Evolutionary conservation across 2,329 filamentous ascomycete genomes (phyloP), one percentile per base, ranked within the genome.

Genomic region (Amauroascus verrucosus): DNA sequence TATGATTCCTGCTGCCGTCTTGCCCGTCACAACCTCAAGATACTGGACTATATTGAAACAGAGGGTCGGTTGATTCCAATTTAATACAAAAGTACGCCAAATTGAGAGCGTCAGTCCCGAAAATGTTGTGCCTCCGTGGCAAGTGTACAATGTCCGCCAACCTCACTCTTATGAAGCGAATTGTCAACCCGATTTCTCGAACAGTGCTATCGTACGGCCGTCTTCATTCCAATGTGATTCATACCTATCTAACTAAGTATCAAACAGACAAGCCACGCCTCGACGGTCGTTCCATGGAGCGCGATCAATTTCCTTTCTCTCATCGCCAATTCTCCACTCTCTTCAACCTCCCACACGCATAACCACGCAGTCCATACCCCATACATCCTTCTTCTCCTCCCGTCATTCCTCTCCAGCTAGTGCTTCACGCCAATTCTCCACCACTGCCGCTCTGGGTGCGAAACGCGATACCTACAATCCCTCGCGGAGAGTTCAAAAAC

Each of bases 401-500:
- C 43, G 22, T n/a, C 30, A 30, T n/a, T 11, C 43, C 14, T n/a
- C 41, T 37, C 13, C 64, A 58, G 16, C 60, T 63, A 3, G 65
- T 63, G 69, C 52, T 52, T 57, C 60, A 46, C 69, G 70, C 24
- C 59, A 64, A 0, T 74, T 76, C 64, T 75, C 73, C 3, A 66
- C 72, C 14, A 70, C 71, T 50, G 66, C 72, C 6, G 63, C 65
- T 2, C 66, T 75, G 5, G 68, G 64, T 44, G 72, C 63, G 24
- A 69, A 67, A 48, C 72, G 80, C 58, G 68, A 76, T 54, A 83
- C 81, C 40, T 83, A 74, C 62, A 77, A 78, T 53, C 79, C 80
- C 8, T 80, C 76, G 48, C 77, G 82, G 57, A 63, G 75, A 43
- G 77, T 82, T 40, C 72, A 81, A 64, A 84, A 83, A 69, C 72